Evolutionary conservation across 768 basidiomycete genomes (phyloP).

Genomic region (Lyophyllum semitale): DNA sequence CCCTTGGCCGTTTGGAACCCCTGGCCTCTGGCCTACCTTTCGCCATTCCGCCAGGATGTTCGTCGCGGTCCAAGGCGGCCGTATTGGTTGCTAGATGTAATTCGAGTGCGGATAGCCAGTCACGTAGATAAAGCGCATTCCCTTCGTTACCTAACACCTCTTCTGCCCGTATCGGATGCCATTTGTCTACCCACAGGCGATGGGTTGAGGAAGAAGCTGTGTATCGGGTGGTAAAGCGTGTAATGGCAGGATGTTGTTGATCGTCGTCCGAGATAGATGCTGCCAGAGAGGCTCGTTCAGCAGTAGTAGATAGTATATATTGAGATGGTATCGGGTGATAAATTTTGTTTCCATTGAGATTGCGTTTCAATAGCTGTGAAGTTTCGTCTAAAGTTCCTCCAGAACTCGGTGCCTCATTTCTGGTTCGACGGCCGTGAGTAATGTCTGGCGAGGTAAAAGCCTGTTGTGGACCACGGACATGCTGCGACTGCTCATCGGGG

Average conservation of each 20-base stretch:
- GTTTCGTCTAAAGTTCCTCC: not conserved
- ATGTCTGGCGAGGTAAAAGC: constrained; percentile 23
- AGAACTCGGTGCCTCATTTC: not conserved
- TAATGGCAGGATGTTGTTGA: constrained; percentile 51
- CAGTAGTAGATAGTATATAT: not conserved
- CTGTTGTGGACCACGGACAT: constrained; percentile 61
- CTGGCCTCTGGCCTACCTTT: constrained; percentile 23
- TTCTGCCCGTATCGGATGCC: constrained; percentile 70
- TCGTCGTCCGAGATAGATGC: constrained; percentile 35
- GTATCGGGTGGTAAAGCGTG: constrained; percentile 26
- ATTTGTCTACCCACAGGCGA: constrained; percentile 72
- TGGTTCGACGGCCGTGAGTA: constrained; percentile 11
- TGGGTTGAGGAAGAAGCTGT: constrained; percentile 25
- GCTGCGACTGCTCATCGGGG: constrained; percentile 54
- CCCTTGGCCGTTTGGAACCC: constrained; percentile 57
- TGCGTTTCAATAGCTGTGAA: not conserved
- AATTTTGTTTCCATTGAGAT: not conserved
- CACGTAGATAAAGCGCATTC: constrained; percentile 68
- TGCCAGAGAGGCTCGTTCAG: constrained; percentile 17
- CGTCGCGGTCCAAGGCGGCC: constrained; percentile 6
- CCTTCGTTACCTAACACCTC: constrained; percentile 80
- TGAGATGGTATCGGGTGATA: not conserved
- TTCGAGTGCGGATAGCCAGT: constrained; percentile 77
- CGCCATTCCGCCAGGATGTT: constrained; percentile 19
- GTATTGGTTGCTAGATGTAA: constrained; percentile 44